Evolutionary conservation across 192 early-diverging fungal genomes (phyloP).

Genomic region (Coemansia furcata): DNA sequence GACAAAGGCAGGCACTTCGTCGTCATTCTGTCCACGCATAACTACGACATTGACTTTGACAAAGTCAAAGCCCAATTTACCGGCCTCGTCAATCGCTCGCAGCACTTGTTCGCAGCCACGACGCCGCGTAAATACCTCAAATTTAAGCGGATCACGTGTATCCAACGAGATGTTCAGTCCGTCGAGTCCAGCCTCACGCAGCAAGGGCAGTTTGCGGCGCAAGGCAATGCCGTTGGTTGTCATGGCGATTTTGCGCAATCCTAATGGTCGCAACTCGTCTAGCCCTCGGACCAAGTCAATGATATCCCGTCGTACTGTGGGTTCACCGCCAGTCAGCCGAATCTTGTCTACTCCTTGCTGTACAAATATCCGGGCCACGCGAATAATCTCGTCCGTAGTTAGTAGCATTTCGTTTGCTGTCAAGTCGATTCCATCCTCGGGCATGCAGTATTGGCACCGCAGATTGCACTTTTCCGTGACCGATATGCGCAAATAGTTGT

Average conservation of each 20-base stretch:
- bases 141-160: conserved; percentile 82
- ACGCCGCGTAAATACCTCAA: conserved; percentile 86
- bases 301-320: conserved; percentile 90
- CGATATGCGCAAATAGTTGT: conserved; percentile 93
- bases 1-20: conserved; percentile 81
- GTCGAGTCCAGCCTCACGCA: conserved; percentile 77
- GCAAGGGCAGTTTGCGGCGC: conserved; percentile 71
- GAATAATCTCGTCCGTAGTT: conserved; percentile 77
- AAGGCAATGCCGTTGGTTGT: conserved; percentile 95
- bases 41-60: conserved; percentile 97
- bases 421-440: conserved; percentile 76
- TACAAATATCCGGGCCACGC: conserved; percentile 82
- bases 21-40: conserved; percentile 81
- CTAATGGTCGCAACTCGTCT: conserved; percentile 66
- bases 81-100: conserved; percentile 69
- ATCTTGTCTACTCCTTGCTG: conserved; percentile 89
- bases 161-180: conserved; percentile 90
- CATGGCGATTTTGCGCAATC: conserved; percentile 81
- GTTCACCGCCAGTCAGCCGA: conserved; percentile 94
- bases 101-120: conserved; percentile 79
- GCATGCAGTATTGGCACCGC: conserved; percentile 98
- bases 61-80: conserved; percentile 60
- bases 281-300: conserved; percentile 81
- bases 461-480: conserved; percentile 95
- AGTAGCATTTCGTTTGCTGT: conserved; percentile 70